Percentiles rank a stretch among this genome's conserved stretches.
Conservation (phyloP, 2,329 filamentous ascomycete species). For the Fusarium sp. region DNA sequence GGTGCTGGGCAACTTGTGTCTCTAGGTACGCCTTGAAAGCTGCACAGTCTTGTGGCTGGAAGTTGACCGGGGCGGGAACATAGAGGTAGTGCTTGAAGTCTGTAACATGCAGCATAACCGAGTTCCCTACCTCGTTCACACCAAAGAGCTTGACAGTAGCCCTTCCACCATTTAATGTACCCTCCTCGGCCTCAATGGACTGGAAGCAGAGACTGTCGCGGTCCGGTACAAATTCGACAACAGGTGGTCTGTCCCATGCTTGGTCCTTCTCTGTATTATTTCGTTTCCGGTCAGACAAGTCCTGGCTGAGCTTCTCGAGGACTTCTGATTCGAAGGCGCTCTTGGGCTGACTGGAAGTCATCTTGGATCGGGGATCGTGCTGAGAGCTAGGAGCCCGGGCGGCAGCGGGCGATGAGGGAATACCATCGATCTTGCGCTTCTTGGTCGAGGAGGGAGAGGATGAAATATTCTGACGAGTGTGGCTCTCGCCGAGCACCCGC, state of each 20-base stretch:
- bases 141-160: constrained; percentile 92
- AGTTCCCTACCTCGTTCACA: constrained; percentile 85
- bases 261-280: constrained; percentile 94
- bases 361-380: constrained; percentile 68
- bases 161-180: constrained; percentile 78
- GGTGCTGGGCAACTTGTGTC: constrained; percentile 76
- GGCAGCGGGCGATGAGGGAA: constrained; percentile 64
- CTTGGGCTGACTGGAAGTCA: constrained; percentile 81
- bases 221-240: constrained; percentile 63
- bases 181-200: constrained; percentile 95
- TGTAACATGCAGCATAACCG: constrained; percentile 92
- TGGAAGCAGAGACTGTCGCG: constrained; percentile 86
- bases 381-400: constrained; percentile 72
- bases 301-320: constrained; percentile 94
- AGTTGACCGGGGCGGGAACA: constrained; percentile 85
- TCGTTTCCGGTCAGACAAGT: constrained; percentile 85
- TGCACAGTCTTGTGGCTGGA: constrained; percentile 80
- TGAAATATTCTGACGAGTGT: constrained; percentile 69
- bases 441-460: constrained; percentile 72
- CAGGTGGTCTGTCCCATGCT: constrained; percentile 78
- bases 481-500: constrained; percentile 76
- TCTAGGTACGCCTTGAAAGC: constrained; percentile 85
- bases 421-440: constrained; percentile 82
- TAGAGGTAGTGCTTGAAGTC: constrained; percentile 98
- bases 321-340: constrained; percentile 94